Base-by-base conservation (phyloP, 176 grass and related monocot genomes). In the Oryza meyeriana region DNA sequence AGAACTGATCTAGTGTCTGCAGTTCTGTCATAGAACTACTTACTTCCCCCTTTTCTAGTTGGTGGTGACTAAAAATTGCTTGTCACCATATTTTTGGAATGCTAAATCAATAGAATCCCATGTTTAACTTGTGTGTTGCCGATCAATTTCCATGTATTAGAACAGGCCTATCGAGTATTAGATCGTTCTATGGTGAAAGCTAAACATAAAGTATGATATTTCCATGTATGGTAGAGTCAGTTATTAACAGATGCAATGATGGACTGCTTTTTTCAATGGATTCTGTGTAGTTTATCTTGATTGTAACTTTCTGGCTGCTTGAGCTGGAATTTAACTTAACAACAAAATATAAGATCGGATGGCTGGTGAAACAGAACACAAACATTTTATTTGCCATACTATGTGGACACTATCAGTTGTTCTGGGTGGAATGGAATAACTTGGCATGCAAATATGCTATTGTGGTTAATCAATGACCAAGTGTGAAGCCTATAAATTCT, bases 351-450 rank as follows among this genome's bases (percentile, higher is more conserved):
- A 55, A 55, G 18, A 55, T 55, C n/a, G 50, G 50, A 55, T 57
- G 52, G 17, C 47, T 17, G 16, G 10, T 48, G 45, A 14, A 4
- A 48, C 13, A 47, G 13, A 31, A 52, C 47, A 20, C 42, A 45
- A 45, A 45, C 42, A 45, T 45, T 45, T 79, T 26, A 42, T 47
- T 44, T 79, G 33, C 44, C 81, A 64, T 40, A 52, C 5, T 39
- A 39, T 39, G 36, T 79, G 81, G 27, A 14, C 72, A 87, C 33
- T 24, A 13, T 1, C 59, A 2, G 12, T 6, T 88, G 29, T 89
- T 28, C 9, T 80, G 26, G 50, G 2, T 84, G 20, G 33, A 71
- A 44, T 69, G n/a, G 39, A 63, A 81, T 80, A 55, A 64, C 8
- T 25, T 38, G 76, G 69, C 12, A 20, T 35, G 39, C 24, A 31